Evolutionary conservation across 345 rosid genomes (phyloP).

Genomic region (Excoecaria cochinchinensis): DNA sequence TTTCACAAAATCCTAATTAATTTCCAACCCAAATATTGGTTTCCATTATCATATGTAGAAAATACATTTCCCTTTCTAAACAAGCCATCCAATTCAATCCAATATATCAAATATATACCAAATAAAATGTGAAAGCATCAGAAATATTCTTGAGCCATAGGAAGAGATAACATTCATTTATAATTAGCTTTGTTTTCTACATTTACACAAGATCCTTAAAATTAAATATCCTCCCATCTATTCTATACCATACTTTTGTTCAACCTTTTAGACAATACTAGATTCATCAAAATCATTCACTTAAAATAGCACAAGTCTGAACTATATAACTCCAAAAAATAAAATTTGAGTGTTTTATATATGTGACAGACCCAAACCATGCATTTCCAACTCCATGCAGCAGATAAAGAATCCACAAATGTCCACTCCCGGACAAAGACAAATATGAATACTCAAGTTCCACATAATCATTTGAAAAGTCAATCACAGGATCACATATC

Average conservation of each 20-base stretch:
- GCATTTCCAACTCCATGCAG: not conserved
- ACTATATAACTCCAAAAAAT: not conserved
- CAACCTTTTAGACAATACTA: not conserved
- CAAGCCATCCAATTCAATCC: not conserved
- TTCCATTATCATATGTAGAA: conserved; percentile 14
- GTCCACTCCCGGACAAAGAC: not conserved
- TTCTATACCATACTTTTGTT: not conserved
- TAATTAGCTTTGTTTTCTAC: not conserved
- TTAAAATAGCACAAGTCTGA: not conserved
- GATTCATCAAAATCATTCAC: not conserved
- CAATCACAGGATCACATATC: not conserved
- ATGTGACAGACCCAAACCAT: not conserved
- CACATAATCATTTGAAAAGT: not conserved
- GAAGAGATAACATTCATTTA: not conserved
- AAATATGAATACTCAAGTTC: not conserved
- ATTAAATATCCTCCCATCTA: not conserved
- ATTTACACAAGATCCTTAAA: not conserved
- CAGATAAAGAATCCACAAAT: not conserved
- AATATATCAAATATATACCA: not conserved
- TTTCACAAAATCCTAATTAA: not conserved
- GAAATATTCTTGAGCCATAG: not conserved
- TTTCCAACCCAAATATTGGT: conserved; percentile 2
- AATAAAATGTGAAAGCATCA: not conserved
- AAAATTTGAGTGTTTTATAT: not conserved
- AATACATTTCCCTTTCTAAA: not conserved